Conservation (phyloP, 768 basidiomycete species). For the Kwoniella sp. region DNA sequence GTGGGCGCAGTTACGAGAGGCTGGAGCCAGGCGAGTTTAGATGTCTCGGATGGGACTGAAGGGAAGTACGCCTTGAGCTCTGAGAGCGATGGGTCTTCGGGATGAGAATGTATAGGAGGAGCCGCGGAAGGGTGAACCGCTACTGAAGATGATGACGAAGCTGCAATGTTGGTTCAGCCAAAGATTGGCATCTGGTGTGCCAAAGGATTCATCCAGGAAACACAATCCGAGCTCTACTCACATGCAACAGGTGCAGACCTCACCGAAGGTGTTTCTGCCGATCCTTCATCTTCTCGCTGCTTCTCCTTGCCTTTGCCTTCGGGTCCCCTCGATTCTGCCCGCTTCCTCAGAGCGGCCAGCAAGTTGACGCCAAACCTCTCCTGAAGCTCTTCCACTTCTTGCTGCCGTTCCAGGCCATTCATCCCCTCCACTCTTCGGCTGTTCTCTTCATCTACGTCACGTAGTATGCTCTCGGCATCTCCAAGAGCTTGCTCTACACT, state of each 20-base stretch:
- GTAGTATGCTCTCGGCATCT: constrained; percentile 28
- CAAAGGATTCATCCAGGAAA: no score
- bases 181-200: background rate
- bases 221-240: background rate
- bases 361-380: constrained; percentile 36
- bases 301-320: constrained; percentile 8
- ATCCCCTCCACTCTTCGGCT: constrained; percentile 25
- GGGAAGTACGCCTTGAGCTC: constrained; percentile 64
- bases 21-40: constrained; percentile 81
- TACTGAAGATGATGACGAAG: background rate
- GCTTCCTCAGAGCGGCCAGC: constrained; percentile 29
- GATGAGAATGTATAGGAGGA: background rate
- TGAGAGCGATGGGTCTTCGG: constrained; percentile 15
- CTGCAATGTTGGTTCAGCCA: background rate
- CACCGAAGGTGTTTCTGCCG: background rate
- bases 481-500: constrained; percentile 22
- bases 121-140: background rate
- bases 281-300: background rate
- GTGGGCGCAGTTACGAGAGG: constrained; percentile 18
- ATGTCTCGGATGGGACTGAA: constrained; percentile 66
- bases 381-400: constrained; percentile 34
- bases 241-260: background rate
- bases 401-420: constrained; percentile 26
- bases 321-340: constrained; percentile 32
- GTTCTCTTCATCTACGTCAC: constrained; percentile 35